Conservation (phyloP, 2,329 filamentous ascomycete genomes). For the Aureobasidium melanogenum region DNA sequence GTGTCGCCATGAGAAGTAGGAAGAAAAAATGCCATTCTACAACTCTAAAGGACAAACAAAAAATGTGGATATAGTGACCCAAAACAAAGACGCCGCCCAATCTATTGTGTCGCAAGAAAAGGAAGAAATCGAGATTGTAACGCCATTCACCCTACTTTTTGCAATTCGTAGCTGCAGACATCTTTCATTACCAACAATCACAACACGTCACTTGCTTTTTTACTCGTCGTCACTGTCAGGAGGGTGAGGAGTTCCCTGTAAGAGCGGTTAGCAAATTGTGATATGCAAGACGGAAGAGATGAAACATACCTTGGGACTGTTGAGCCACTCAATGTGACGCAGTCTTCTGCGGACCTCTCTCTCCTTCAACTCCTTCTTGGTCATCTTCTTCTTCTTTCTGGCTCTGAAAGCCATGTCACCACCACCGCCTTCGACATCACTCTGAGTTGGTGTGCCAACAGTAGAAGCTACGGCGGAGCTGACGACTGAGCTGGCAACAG, state of each 20-base stretch:
- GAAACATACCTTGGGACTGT: conserved; percentile 49
- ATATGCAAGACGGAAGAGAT: not conserved
- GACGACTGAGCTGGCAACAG: conserved; percentile 45
- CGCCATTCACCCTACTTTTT: conserved; percentile 8
- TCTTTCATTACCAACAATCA: conserved; percentile 1
- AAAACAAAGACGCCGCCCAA: not conserved
- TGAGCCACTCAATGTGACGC: conserved; percentile 71
- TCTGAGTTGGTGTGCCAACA: conserved; percentile 22
- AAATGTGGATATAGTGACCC: conserved; percentile 3
- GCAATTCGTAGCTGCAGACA: not conserved
- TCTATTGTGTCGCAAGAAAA: conserved; percentile 5
- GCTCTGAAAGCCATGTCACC: conserved; percentile 80
- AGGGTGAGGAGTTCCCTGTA: conserved; percentile 66
- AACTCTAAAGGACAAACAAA: not conserved
- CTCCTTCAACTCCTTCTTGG: conserved; percentile 92
- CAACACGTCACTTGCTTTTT: conserved; percentile 14
- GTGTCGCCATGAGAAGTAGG: not conserved
- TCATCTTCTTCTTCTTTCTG: conserved; percentile 98
- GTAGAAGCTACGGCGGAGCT: conserved; percentile 23
- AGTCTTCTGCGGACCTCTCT: conserved; percentile 76
- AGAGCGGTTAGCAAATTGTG: not conserved
- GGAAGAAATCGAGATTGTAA: not conserved
- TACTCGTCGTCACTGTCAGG: conserved; percentile 69
- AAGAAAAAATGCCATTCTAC: not conserved
- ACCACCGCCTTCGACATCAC: conserved; percentile 75